Evolutionary conservation across 371 early-diverging fungal species (phyloP), one percentile per base, ranked within the genome.

Genomic region (Mortierella sp.): DNA sequence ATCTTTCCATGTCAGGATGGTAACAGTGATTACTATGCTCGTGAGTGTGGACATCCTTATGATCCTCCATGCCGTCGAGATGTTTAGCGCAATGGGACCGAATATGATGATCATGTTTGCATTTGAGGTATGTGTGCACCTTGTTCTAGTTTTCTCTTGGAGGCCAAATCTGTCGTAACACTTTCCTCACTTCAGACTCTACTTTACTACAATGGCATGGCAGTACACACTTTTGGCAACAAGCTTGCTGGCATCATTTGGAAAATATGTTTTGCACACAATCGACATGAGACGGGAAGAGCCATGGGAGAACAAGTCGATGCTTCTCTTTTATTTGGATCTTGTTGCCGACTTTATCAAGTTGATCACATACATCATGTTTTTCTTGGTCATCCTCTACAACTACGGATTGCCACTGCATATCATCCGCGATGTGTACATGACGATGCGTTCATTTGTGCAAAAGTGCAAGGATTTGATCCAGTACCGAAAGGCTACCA

Each of bases 91-190:
- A 5, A 82, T 85, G 52, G 95, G 93, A 9, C 89, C 96, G 1
- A 90, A 88, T 50, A 96, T 97, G 94, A 93, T 98, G 93, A 91
- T 97, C 37, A 92, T 97, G 80, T 97, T 98, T 90, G 97, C 95
- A 7, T 98, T 98, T 71, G 99, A 96, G 89, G 96, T 94, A 83
- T 45, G 71, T 62, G 30, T 30, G 14, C 29, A 15, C 30, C 57
- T 7, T 57, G 1, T 57, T 7, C 18, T 3, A 6, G 18, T 57
- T 14, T 1, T 11, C 19, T 3, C 44, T 37, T 15, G 4, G n/a
- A 44, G n/a, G n/a, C 59, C 29, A 30, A 28, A 37, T 48, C 21
- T 3, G 26, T 19, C n/a, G 45, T 18, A 48, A 5, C 26, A 46
- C 23, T 48, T 28, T 45, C 48, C 25, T 48, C n/a, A 30, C 50